Percentiles rank a stretch among this genome's conserved stretches.
Evolutionary conservation across 371 early-diverging fungal species (phyloP).

Genomic region (Choanephora cucurbitarum): DNA sequence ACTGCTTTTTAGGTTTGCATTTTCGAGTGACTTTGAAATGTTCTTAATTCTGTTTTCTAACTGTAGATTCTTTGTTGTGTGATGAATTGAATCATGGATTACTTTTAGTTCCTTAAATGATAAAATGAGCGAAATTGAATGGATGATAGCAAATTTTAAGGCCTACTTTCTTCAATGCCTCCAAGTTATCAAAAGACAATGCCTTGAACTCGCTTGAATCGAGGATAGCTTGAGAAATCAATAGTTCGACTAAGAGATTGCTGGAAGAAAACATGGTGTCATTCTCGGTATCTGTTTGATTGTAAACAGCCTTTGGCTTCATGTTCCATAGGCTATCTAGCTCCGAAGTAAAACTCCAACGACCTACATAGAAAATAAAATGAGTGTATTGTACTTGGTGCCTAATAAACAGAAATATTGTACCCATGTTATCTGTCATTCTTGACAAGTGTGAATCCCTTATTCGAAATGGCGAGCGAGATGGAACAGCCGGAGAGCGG

Average conservation of each 20-base stretch:
- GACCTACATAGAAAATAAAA: not conserved
- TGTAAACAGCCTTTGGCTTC: conserved; percentile 17
- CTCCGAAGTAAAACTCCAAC: conserved; percentile 33
- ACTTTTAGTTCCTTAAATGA: conserved; percentile 21
- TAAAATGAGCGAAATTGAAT: not conserved
- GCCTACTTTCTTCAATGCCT: conserved; percentile 53
- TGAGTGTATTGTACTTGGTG: no score
- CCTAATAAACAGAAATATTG: no score
- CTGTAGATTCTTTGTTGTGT: conserved; percentile 20
- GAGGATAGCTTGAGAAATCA: conserved; percentile 63
- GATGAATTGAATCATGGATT: conserved; percentile 18
- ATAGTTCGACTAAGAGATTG: conserved; percentile 51
- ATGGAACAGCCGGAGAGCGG: conserved; percentile 17
- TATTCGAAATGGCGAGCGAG: conserved; percentile 28
- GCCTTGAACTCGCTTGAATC: conserved; percentile 60
- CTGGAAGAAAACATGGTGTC: conserved; percentile 12
- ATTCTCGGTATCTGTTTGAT: conserved; percentile 27
- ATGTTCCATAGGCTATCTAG: conserved; percentile 37
- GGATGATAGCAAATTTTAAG: no score
- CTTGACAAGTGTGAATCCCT: conserved; percentile 25
- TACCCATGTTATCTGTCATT: conserved; percentile 13
- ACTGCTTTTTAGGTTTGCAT: conserved; percentile 36
- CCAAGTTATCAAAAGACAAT: conserved; percentile 54
- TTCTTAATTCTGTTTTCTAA: conserved; percentile 34
- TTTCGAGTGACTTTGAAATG: conserved; percentile 45